A percentile compares a stretch with the other conserved stretches of the same genome.
phyloP scores from a whole-genome alignment of 495 filamentous ascomycete species.

The Penicillium riverlandense region DNA sequence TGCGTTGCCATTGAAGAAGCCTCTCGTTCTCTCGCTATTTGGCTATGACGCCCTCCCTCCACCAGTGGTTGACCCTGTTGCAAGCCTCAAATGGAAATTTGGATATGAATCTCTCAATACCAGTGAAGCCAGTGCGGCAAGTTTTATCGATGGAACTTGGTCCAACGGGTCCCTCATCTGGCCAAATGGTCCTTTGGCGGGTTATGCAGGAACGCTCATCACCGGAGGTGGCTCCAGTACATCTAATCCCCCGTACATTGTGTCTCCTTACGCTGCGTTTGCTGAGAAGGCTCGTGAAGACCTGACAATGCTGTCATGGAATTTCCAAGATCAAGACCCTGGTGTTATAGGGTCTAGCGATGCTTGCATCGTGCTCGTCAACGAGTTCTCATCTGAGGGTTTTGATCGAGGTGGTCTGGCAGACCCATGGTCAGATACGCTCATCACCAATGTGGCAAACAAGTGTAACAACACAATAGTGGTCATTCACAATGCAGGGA shows the following conservation, averaged over 20 bases:
- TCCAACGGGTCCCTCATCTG: too few relatives aligned
- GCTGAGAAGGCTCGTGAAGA: conserved; percentile 3
- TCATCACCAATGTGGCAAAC: conserved; percentile 50
- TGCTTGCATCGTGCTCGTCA: conserved; percentile 53
- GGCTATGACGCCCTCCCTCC: conserved; percentile 56
- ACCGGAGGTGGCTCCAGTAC: too few relatives aligned
- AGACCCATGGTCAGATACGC: conserved; percentile 41
- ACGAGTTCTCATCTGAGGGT: conserved; percentile 48
- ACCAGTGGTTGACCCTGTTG: neutral
- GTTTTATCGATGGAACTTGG: too few relatives aligned
- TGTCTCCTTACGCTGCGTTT: conserved; percentile 40
- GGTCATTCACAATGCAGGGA: conserved; percentile 32
- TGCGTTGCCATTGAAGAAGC: conserved; percentile 45
- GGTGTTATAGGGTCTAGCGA: conserved; percentile 46
- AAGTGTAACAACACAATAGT: conserved; percentile 64
- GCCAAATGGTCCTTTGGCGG: too few relatives aligned
- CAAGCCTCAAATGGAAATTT: neutral
- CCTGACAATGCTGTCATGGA: too few relatives aligned
- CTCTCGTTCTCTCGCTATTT: conserved; percentile 50
- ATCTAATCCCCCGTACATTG: conserved; percentile 33
- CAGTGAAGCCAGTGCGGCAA: conserved; percentile 51
- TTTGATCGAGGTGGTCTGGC: conserved; percentile 49
- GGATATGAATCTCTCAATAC: conserved; percentile 37
- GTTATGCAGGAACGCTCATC: too few relatives aligned
- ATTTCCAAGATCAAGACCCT: conserved; percentile 5